These are phyloP conservation scores for Xylaria sp. DNA, from an alignment of 2,329 filamentous ascomycete genomes.

Conservation along the genomic window DNA sequence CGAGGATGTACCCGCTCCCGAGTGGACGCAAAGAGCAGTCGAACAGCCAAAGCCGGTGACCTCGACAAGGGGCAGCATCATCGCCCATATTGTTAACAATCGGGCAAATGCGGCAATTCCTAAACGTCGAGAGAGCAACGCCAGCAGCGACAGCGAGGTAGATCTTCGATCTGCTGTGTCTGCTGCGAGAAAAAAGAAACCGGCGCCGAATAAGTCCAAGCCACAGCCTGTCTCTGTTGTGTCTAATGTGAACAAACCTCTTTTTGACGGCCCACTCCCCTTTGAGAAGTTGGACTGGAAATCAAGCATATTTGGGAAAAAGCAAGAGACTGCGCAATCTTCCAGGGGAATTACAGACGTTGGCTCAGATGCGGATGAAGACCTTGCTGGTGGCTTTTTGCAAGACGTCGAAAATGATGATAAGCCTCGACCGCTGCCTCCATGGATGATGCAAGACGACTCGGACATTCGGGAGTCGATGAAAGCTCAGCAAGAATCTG, in stretches of 20 bases:
- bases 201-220: constrained; percentile 45
- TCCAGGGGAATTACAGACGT: constrained; percentile 29
- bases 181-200: constrained; percentile 69
- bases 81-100: constrained; percentile 80
- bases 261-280: constrained; percentile 83
- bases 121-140: constrained; percentile 60
- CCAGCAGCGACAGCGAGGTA: constrained; percentile 79
- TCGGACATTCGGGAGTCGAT: constrained; percentile 74
- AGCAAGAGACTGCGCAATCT: constrained; percentile 46
- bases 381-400: constrained; percentile 54
- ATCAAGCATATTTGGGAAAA: constrained; percentile 66
- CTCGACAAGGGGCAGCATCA: constrained; percentile 67
- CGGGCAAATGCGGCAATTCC: constrained; percentile 71
- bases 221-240: constrained; percentile 49
- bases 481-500: constrained; percentile 66
- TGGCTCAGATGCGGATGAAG: constrained; percentile 36
- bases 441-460: constrained; percentile 74
- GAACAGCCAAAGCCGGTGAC: constrained; percentile 63
- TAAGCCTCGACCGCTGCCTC: constrained; percentile 72
- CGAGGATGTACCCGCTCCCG: constrained; percentile 63
- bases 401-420: constrained; percentile 52
- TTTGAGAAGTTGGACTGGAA: constrained; percentile 87
- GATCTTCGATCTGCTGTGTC: constrained; percentile 82
- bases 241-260: constrained; percentile 66
- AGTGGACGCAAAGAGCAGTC: constrained; percentile 68